Percentiles rank a stretch among this genome's conserved stretches.
Evolutionary conservation across 2,329 filamentous ascomycete species (phyloP).

Genomic region (Trichoderma guizhouense): DNA sequence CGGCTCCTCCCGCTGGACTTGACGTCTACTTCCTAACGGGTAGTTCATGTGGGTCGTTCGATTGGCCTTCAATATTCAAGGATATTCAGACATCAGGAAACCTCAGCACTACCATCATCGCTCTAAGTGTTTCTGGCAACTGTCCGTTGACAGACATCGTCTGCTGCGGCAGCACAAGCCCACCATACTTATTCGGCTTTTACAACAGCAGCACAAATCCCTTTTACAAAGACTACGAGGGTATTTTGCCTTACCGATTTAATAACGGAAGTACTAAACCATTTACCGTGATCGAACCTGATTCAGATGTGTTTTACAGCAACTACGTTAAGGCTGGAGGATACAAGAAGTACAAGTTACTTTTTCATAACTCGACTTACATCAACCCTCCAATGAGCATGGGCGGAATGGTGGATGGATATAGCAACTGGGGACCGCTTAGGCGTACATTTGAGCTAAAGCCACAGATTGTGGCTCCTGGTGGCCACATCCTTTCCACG

Average conservation of each 20-base stretch:
- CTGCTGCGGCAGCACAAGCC: neutral
- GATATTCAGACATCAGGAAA: neutral
- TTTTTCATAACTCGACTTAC: neutral
- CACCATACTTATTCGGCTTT: neutral
- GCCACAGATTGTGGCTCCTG: neutral
- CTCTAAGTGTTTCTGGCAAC: neutral
- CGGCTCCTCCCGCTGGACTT: neutral
- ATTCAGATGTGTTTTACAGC: neutral
- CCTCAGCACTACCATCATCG: neutral
- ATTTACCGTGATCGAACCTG: neutral
- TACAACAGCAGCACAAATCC: neutral
- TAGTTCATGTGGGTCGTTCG: neutral
- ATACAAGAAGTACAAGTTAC: neutral
- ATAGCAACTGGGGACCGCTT: neutral
- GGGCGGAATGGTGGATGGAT: neutral
- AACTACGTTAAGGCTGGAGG: neutral
- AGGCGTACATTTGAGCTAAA: conserved; percentile 1
- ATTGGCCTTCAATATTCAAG: neutral
- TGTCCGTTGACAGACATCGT: neutral
- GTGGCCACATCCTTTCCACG: neutral
- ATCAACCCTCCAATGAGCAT: neutral
- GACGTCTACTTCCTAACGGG: neutral
- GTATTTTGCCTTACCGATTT: neutral
- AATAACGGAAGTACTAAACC: neutral
- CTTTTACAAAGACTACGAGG: neutral